Evolutionary conservation across 140 eudicot genomes (phyloP), one percentile per base, ranked within the genome.

Genomic region (Stevia rebaudiana): DNA sequence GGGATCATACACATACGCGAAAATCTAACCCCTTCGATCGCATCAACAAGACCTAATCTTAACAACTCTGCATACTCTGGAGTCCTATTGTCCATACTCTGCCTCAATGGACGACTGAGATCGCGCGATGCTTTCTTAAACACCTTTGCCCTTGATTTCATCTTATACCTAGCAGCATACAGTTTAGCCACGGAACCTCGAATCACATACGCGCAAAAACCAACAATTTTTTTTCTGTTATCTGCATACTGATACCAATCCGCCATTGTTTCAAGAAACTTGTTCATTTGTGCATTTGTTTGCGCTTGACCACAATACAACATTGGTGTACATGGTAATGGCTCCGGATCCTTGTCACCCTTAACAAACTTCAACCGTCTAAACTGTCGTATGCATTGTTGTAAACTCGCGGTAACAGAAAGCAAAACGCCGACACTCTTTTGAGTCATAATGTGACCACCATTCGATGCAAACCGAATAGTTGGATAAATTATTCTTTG

Each of bases 171-270:
- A 17, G 98, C 95, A 52, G 98, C 98, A 43, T 91, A 91, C 40
- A 91, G 68, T 64, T 91, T 91, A 41, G 96, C 96, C 59, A 91
- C 76, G 12, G 98, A 91, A 57, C 83, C 84, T 9, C 98, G 78
- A 10, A 91, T 77, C 61, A 91, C 90, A 55, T 91, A 88, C 10
- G 95, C 90, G 71, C 96, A 91, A 52, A 91, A 91, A 6, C 84
- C 95, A 8, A 88, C 96, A 24, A 88, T 76, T 69, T 88, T 91
- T 69, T 88, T 91, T 56, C 98, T 76, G 69, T 91, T 91, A 76
- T 91, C 98, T 21, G 98, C 98, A 80, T 78, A 91, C 55, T 77
- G 71, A 72, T 79, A 91, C 98, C 98, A 91, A 81, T 91, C 98
- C 16, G 95, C 96, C 84, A 91, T 91, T 51, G 95, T 88, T 69